Evolutionary conservation across 345 rosid genomes (phyloP), one percentile per base, ranked within the genome.

Genomic region (Eucalyptus grandis): DNA sequence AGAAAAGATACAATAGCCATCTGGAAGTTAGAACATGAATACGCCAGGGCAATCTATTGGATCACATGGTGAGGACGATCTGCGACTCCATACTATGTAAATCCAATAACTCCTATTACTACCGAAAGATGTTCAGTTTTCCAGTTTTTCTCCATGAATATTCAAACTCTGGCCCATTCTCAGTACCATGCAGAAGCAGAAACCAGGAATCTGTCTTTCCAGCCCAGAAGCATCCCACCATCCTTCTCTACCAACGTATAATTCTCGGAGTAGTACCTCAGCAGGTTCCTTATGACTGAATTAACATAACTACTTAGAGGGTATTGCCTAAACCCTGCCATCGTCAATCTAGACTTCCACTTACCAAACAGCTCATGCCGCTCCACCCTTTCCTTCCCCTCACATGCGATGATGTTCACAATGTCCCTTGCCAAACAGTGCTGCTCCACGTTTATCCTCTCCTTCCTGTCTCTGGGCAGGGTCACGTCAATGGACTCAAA

Each of bases 151-250:
- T 37, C 46, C 27, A 12, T 72, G 46, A 72, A 37, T 21, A 37
- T 37, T 77, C 12, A 22, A 11, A 37, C 83, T 40, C 83, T 43
- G 82, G 47, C 87, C 40, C 77, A 81, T 44, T 11, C 37, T 93
- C 93, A 96, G 65, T 89, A 91, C 98, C 98, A 95, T 56, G 98
- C 98, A 65, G 98, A 96, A 82, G 96, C 98, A 46, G 97, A 95
- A 69, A 95, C 31, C 85, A 96, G 90, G 88, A 88, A 93, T 91
- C 97, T 94, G 14, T 93, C 92, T 86, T 95, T 95, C 98, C 98
- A 96, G 2, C 96, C 97, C 92, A 95, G 87, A 67, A 95, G 90
- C 95, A 96, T 93, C 5, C 95, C 95, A 15, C 96, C 97, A 89
- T 94, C 97, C 88, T 88, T 93, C 94, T 96, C 98, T 88, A 89